phyloP scores from a whole-genome alignment of 129 eudicot species.

The Dittrichia graveolens region DNA sequence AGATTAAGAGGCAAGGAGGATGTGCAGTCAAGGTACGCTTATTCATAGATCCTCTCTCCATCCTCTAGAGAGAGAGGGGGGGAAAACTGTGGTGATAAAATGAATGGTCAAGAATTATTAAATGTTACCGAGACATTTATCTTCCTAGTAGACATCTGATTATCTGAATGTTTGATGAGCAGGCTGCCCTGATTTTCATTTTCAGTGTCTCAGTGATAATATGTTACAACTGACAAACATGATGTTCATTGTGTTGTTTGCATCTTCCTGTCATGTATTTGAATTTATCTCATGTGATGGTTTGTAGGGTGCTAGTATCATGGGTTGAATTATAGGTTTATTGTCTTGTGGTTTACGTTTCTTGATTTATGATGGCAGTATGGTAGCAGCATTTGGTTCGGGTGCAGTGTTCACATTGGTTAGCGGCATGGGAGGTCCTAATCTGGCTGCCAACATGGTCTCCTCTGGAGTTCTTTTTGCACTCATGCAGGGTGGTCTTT shows the following conservation, averaged over 20 bases:
- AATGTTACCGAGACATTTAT: not conserved
- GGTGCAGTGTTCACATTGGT: conserved; percentile 75
- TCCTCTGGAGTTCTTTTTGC: conserved; percentile 77
- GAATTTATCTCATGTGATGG: not conserved
- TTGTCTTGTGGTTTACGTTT: not conserved
- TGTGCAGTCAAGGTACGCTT: conserved; percentile 52
- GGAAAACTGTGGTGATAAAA: too few species aligned
- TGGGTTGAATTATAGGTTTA: not conserved
- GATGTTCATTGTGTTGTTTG: too few species aligned
- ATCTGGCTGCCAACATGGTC: conserved; percentile 49
- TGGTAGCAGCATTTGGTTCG: conserved; percentile 85
- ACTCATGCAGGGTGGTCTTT: conserved; percentile 73
- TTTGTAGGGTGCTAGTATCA: not conserved
- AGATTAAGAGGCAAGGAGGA: conserved; percentile 81
- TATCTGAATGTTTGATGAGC: not conserved
- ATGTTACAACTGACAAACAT: too few species aligned
- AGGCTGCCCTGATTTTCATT: not conserved
- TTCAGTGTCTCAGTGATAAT: too few species aligned
- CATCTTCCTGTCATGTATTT: too few species aligned
- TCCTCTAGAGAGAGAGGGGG: not conserved
- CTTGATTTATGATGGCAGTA: conserved; percentile 40
- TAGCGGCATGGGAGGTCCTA: conserved; percentile 76
- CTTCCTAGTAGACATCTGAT: not conserved
- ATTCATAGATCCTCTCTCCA: not conserved
- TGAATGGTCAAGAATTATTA: not conserved